Evolutionary conservation across 2,329 filamentous ascomycete genomes (phyloP).

Genomic region (Ampelomyces quisqualis): DNA sequence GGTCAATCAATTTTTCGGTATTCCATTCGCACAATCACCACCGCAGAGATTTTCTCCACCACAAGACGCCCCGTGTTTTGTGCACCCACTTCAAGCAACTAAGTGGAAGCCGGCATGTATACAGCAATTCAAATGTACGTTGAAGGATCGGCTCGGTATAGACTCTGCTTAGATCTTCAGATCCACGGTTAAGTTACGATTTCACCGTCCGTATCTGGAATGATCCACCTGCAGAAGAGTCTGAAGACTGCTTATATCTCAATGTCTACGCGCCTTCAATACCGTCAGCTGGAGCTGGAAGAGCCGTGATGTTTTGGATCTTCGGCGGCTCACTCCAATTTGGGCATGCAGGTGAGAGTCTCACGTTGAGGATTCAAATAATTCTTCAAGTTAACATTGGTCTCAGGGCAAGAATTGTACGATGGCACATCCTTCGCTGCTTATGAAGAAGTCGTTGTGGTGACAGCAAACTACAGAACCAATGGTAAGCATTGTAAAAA

Average conservation of each 20-base stretch:
- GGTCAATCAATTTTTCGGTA: slow-evolving; percentile 36
- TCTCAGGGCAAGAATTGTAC: slow-evolving; percentile 18
- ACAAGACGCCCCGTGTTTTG: slow-evolving; percentile 13
- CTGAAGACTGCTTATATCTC: slow-evolving; percentile 46
- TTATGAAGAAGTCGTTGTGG: slow-evolving; percentile 33
- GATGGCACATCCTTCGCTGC: slow-evolving; percentile 33
- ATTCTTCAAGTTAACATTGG: too few relatives aligned
- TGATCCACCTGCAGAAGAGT: slow-evolving; percentile 25
- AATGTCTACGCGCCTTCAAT: slow-evolving; percentile 41
- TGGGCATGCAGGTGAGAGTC: slow-evolving; percentile 22
- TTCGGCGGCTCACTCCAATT: slow-evolving; percentile 33
- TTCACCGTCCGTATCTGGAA: slow-evolving; percentile 25
- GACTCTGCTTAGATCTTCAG: slow-evolving; percentile 10
- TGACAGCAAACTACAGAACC: slow-evolving; percentile 33
- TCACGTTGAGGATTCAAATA: too few relatives aligned
- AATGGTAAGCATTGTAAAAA: slow-evolving; percentile 20
- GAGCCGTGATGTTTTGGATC: slow-evolving; percentile 36
- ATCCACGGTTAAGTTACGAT: slow-evolving; percentile 16
- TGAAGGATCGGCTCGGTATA: too few relatives aligned
- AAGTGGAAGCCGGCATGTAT: slow-evolving; percentile 24
- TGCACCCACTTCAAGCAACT: slow-evolving; percentile 18
- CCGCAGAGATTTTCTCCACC: slow-evolving; percentile 30
- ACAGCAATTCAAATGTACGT: slow-evolving; percentile 28
- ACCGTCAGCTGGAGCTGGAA: slow-evolving; percentile 14
- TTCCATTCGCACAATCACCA: slow-evolving; percentile 32